phyloP scores from a whole-genome alignment of 2,329 filamentous ascomycete species.

The Penicillium sp. region DNA sequence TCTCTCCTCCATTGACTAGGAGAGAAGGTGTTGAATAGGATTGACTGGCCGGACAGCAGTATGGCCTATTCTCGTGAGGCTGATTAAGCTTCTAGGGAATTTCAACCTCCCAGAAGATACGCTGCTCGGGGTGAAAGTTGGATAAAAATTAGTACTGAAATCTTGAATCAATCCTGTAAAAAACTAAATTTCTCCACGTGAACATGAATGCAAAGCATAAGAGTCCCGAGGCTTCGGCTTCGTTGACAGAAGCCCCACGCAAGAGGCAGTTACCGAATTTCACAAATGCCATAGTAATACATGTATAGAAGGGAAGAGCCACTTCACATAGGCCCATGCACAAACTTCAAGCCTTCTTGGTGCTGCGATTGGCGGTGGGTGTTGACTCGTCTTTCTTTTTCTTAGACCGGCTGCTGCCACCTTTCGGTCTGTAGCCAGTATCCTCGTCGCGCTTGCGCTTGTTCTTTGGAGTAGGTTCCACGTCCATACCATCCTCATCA shows the following conservation, averaged over 20 bases:
- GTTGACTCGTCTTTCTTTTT: conserved; percentile 44
- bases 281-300: conserved; percentile 17
- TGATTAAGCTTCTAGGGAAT: too few relatives aligned
- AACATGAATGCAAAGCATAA: too few relatives aligned
- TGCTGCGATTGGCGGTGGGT: conserved; percentile 29
- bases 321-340: neutral
- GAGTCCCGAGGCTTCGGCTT: neutral
- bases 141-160: too few relatives aligned
- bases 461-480: conserved; percentile 37
- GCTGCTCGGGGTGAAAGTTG: too few relatives aligned
- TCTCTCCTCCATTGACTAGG: too few relatives aligned
- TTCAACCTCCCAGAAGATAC: too few relatives aligned
- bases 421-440: conserved; percentile 47
- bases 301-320: conserved; percentile 8
- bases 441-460: conserved; percentile 52
- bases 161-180: neutral
- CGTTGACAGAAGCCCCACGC: neutral
- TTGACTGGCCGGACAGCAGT: too few relatives aligned
- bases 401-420: conserved; percentile 41
- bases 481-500: conserved; percentile 46
- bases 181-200: too few relatives aligned
- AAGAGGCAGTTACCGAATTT: conserved; percentile 4
- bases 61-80: too few relatives aligned
- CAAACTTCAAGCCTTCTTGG: conserved; percentile 29
- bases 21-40: too few relatives aligned